A percentile compares a stretch with the other conserved stretches of the same genome.
Conservation (phyloP, 108 stramenopile species). For the Aurantiochytrium sp. region DNA sequence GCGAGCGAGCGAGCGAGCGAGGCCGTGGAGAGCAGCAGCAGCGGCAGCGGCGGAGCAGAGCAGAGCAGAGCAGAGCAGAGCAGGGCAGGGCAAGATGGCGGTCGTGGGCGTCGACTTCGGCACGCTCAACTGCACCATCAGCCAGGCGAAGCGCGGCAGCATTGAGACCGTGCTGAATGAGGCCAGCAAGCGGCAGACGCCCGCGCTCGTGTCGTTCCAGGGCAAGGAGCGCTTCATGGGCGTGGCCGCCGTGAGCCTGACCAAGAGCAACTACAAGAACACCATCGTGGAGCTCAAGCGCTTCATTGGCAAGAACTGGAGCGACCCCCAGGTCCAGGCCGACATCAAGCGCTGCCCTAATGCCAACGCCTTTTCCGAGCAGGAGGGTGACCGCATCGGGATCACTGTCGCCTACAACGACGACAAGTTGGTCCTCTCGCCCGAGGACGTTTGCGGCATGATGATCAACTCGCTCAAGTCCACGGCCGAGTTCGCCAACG, state of each 20-base stretch:
- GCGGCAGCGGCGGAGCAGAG: no score
- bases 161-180: slow-evolving; percentile 97
- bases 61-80: no score
- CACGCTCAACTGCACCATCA: slow-evolving; percentile 73
- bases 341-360: slow-evolving; percentile 66
- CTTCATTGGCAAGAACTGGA: slow-evolving; percentile 77
- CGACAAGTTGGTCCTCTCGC: slow-evolving; percentile 46
- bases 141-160: slow-evolving; percentile 85
- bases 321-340: slow-evolving; percentile 72
- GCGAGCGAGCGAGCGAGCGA: no score
- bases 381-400: slow-evolving; percentile 51
- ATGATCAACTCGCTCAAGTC: slow-evolving; percentile 75
- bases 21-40: no score
- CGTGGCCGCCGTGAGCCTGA: slow-evolving; percentile 34
- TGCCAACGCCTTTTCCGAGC: slow-evolving; percentile 58
- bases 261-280: slow-evolving; percentile 76
- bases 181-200: slow-evolving; percentile 82
- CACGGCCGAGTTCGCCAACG: slow-evolving; percentile 62
- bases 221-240: slow-evolving; percentile 44
- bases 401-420: slow-evolving; percentile 59
- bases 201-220: slow-evolving; percentile 41
- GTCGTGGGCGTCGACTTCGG: slow-evolving; percentile 76
- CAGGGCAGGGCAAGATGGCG: not conserved
- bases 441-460: slow-evolving; percentile 83
- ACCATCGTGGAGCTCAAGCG: slow-evolving; percentile 81